These are phyloP conservation scores for Colletotrichum gigasporum DNA, from an alignment of 2,329 filamentous ascomycete genomes.

Conservation along the genomic window DNA sequence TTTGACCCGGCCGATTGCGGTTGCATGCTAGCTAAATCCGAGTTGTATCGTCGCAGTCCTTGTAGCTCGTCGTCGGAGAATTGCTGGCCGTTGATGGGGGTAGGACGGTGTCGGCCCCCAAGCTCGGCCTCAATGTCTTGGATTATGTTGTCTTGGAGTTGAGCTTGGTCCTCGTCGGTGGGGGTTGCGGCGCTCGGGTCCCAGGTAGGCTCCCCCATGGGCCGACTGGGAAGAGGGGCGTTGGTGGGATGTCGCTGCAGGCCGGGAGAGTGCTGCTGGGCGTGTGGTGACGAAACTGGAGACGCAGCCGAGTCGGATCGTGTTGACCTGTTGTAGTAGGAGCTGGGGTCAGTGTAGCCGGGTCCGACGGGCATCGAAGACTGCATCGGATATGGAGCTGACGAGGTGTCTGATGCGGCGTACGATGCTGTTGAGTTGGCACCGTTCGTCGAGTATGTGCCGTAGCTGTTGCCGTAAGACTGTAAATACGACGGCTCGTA, in stretches of 20 bases:
- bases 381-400: conserved; percentile 61
- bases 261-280: conserved; percentile 54
- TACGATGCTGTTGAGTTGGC: conserved; percentile 49
- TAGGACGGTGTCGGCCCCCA: conserved; percentile 50
- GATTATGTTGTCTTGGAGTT: conserved; percentile 61
- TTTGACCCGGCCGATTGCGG: conserved; percentile 52
- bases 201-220: conserved; percentile 55
- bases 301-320: conserved; percentile 62
- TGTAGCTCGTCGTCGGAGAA: conserved; percentile 57
- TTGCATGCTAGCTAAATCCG: conserved; percentile 51
- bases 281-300: conserved; percentile 54
- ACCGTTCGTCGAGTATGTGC: conserved; percentile 50
- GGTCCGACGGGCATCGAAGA: conserved; percentile 64
- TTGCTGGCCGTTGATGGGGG: conserved; percentile 53
- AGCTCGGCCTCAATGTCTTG: conserved; percentile 67
- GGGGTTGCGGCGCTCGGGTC: conserved; percentile 44
- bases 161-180: conserved; percentile 39
- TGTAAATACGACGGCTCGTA: conserved; percentile 46
- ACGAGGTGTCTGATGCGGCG: conserved; percentile 44
- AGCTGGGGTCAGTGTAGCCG: conserved; percentile 59
- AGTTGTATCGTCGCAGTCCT: conserved; percentile 59
- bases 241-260: conserved; percentile 68
- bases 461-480: conserved; percentile 38
- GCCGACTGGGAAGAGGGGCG: conserved; percentile 66
- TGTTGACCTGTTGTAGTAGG: conserved; percentile 53